Evolutionary conservation across 768 basidiomycete genomes (phyloP).

Genomic region (Phlegmacium glaucopus): DNA sequence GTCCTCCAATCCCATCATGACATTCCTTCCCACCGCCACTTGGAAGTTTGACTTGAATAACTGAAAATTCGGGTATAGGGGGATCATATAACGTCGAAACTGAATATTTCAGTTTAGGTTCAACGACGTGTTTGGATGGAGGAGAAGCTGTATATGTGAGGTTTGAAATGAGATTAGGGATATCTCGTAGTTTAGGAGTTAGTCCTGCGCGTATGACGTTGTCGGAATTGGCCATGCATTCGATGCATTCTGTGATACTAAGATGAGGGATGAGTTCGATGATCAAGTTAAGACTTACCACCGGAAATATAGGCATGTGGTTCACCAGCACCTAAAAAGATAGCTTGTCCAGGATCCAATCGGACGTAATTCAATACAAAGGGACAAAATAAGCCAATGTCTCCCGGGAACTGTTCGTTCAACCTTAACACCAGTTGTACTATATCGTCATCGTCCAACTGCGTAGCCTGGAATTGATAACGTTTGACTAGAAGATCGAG

Average conservation of each 20-base stretch:
- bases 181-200: conserved; percentile 94
- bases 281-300: conserved; percentile 44
- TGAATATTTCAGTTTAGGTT: conserved; percentile 46
- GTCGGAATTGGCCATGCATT: conserved; percentile 99
- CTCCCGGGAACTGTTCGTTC: conserved; percentile 79
- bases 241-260: conserved; percentile 76
- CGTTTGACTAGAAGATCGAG: conserved; percentile 52
- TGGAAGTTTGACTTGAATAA: conserved; percentile 58
- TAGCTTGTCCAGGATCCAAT: conserved; percentile 81
- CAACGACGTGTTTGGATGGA: conserved; percentile 66
- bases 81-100: conserved; percentile 73
- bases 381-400: conserved; percentile 91
- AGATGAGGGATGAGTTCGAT: conserved; percentile 3
- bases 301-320: conserved; percentile 96
- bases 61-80: conserved; percentile 91
- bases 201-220: conserved; percentile 98
- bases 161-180: conserved; percentile 82
- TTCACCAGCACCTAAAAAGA: conserved; percentile 93
- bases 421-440: conserved; percentile 61
- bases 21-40: conserved; percentile 41
- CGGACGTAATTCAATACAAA: conserved; percentile 86
- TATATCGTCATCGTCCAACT: conserved; percentile 37
- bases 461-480: conserved; percentile 23
- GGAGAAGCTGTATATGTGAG: conserved; percentile 81
- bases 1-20: conserved; percentile 71